Conservation (phyloP, 345 rosid species). For the Gossypium raimondii region DNA sequence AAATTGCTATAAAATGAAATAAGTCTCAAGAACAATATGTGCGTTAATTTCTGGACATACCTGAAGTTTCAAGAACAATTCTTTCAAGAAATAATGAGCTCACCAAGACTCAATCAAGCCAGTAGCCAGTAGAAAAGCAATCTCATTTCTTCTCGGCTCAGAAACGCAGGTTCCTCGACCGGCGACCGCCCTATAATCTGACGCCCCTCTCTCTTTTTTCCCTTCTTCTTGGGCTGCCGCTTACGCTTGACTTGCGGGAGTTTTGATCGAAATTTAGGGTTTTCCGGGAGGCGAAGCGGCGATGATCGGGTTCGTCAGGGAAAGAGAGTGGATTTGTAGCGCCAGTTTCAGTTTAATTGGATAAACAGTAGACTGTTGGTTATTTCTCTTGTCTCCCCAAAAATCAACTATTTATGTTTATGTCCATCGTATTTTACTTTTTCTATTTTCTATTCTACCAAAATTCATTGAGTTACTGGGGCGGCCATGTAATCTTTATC, state of each 20-base stretch:
- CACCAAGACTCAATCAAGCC: slow-evolving; percentile 67
- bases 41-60: slow-evolving; percentile 25
- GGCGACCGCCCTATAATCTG: slow-evolving; percentile 54
- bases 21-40: neutral
- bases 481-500: too few relatives aligned
- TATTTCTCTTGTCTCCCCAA: neutral
- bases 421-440: neutral
- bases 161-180: slow-evolving; percentile 51
- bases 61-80: slow-evolving; percentile 67
- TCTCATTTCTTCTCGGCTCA: slow-evolving; percentile 55
- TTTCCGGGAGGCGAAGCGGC: slow-evolving; percentile 21
- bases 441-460: neutral
- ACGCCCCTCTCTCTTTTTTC: slow-evolving; percentile 44
- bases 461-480: too few relatives aligned
- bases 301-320: slow-evolving; percentile 21
- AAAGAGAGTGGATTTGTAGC: slow-evolving; percentile 44
- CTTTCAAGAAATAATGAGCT: slow-evolving; percentile 60
- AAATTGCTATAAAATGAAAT: neutral
- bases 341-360: slow-evolving; percentile 57
- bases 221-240: slow-evolving; percentile 32
- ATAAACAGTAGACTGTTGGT: neutral
- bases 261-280: slow-evolving; percentile 34
- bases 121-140: slow-evolving; percentile 66
- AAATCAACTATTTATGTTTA: neutral
- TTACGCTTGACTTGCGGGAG: slow-evolving; percentile 11